Conservation (phyloP, 148 eudicot genomes). For the Nepenthes mirabilis region DNA sequence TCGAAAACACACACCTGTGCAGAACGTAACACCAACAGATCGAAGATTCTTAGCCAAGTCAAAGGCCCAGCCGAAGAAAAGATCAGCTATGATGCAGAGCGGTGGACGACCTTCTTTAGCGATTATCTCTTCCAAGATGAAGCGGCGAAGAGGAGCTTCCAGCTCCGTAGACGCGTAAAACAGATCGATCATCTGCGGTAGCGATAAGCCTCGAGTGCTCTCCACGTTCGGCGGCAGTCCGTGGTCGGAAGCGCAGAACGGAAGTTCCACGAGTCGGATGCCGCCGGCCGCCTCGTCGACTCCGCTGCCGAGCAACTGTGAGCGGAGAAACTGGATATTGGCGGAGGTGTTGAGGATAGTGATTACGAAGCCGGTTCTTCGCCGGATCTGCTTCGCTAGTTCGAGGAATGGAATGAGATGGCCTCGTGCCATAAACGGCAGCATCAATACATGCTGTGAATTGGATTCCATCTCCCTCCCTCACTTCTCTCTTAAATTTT, state of each 20-base stretch:
- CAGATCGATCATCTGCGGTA: constrained; percentile 15
- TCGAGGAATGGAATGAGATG: constrained; percentile 66
- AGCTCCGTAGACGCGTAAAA: constrained; percentile 28
- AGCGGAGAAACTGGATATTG: constrained; percentile 25
- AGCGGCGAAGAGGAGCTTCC: constrained; percentile 12
- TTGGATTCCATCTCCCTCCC: neutral
- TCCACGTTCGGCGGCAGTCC: constrained; percentile 37
- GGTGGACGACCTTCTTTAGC: constrained; percentile 27
- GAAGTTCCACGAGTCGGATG: constrained; percentile 21
- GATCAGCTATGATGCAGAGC: constrained; percentile 44
- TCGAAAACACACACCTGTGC: constrained; percentile 17
- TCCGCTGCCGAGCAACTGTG: constrained; percentile 2
- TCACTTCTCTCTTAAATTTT: no score
- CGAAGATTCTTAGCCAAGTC: constrained; percentile 28
- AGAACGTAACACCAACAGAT: constrained; percentile 36
- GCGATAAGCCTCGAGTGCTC: constrained; percentile 32
- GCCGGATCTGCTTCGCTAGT: constrained; percentile 31
- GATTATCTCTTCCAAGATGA: constrained; percentile 13
- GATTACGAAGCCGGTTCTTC: constrained; percentile 23
- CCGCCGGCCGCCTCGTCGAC: neutral
- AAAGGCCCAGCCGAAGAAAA: constrained; percentile 57
- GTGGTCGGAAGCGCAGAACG: constrained; percentile 29
- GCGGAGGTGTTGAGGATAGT: constrained; percentile 42
- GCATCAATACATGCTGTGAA: constrained; percentile 34
- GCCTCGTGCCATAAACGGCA: constrained; percentile 66